Evolutionary conservation across 345 rosid species (phyloP).

Genomic region (Trapa bicornis): DNA sequence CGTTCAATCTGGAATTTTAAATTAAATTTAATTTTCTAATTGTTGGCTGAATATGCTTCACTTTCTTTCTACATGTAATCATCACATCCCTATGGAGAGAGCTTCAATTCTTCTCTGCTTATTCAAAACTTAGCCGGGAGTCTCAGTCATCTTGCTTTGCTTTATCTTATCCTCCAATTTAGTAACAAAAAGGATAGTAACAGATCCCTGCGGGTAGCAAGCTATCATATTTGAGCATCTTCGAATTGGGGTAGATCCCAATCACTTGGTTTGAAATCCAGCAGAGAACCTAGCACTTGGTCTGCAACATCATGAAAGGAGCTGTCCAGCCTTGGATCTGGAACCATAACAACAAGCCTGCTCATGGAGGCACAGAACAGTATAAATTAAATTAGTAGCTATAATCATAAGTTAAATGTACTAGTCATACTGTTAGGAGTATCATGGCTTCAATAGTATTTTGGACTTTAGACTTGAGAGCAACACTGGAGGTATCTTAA

Average conservation of each 20-base stretch:
- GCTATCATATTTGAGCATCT: conserved; percentile 14
- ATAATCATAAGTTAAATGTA: background rate
- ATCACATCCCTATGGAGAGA: background rate
- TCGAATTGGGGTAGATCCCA: conserved; percentile 76
- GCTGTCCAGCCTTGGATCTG: conserved; percentile 74
- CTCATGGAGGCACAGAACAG: background rate
- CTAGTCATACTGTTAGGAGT: background rate
- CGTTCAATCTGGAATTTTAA: too few relatives aligned
- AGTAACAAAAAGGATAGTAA: background rate
- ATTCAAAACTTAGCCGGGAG: background rate
- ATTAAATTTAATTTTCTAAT: too few relatives aligned
- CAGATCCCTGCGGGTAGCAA: too few relatives aligned
- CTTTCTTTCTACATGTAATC: too few relatives aligned
- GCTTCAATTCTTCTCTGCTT: background rate
- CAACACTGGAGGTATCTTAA: too few relatives aligned
- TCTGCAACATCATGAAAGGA: conserved; percentile 51
- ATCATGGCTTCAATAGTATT: background rate
- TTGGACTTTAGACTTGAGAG: background rate
- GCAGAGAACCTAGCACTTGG: conserved; percentile 54
- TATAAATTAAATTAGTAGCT: background rate
- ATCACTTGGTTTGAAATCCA: conserved; percentile 52
- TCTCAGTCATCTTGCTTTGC: background rate
- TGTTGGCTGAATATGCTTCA: too few relatives aligned
- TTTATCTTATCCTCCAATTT: background rate
- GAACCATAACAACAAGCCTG: conserved; percentile 83